Evolutionary conservation across 768 basidiomycete species (phyloP).

Genomic region (Gautieria morchelliformis): DNA sequence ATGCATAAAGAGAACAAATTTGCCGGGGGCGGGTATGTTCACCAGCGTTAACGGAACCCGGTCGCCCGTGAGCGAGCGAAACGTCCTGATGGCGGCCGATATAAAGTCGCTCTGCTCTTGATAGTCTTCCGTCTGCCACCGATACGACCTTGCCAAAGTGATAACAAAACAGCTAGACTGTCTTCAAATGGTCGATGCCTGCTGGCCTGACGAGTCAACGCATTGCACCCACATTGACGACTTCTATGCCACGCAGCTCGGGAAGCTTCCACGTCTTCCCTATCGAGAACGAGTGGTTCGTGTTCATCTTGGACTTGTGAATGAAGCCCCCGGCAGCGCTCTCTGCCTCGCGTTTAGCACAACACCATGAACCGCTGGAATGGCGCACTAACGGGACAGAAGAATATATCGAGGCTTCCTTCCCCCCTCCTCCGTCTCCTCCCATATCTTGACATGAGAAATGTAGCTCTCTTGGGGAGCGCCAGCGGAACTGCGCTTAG

Average conservation of each 20-base stretch:
- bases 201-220: slow-evolving; percentile 10
- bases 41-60: slow-evolving; percentile 2
- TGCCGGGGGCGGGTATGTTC: background rate
- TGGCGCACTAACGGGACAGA: slow-evolving; percentile 66
- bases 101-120: slow-evolving; percentile 70
- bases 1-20: background rate
- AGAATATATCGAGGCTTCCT: slow-evolving; percentile 87
- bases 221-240: slow-evolving; percentile 51
- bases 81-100: slow-evolving; percentile 52
- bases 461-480: slow-evolving; percentile 72
- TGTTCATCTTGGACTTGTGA: slow-evolving; percentile 95
- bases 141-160: slow-evolving; percentile 82
- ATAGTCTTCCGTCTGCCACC: slow-evolving; percentile 75
- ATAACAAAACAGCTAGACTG: slow-evolving; percentile 67
- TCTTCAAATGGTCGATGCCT: slow-evolving; percentile 12
- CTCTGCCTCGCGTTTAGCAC: slow-evolving; percentile 28
- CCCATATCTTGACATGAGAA: slow-evolving; percentile 88
- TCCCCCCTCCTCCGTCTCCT: slow-evolving; percentile 66
- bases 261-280: slow-evolving; percentile 91
- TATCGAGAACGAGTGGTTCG: slow-evolving; percentile 89
- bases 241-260: slow-evolving; percentile 75
- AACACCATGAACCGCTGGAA: slow-evolving; percentile 7
- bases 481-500: slow-evolving; percentile 54
- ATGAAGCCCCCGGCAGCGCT: slow-evolving; percentile 58
- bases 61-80: slow-evolving; percentile 22